Evolutionary conservation across 2,329 filamentous ascomycete genomes (phyloP).

Genomic region (Aspergillus sp.): DNA sequence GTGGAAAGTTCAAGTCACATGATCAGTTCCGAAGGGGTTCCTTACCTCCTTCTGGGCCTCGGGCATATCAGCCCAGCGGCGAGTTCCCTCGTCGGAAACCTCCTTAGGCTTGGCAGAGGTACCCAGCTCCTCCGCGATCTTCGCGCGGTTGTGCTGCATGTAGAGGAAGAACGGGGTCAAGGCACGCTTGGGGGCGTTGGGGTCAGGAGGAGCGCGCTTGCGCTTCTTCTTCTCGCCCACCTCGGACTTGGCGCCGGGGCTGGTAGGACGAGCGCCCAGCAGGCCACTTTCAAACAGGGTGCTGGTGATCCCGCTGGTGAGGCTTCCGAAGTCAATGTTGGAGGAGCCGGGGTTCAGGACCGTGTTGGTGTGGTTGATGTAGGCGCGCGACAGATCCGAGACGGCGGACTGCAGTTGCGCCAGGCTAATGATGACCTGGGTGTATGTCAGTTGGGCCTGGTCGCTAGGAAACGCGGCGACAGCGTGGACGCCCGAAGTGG

Average conservation of each 20-base stretch:
- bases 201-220: slow-evolving; percentile 83
- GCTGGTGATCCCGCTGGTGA: slow-evolving; percentile 39
- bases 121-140: slow-evolving; percentile 77
- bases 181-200: slow-evolving; percentile 91
- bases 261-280: slow-evolving; percentile 37
- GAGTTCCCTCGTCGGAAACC: slow-evolving; percentile 82
- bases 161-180: slow-evolving; percentile 94
- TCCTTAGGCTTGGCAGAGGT: slow-evolving; percentile 77
- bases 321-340: slow-evolving; percentile 53
- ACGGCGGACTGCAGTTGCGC: slow-evolving; percentile 77
- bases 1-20: no score
- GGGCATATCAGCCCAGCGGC: slow-evolving; percentile 78
- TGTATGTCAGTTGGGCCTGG: slow-evolving; percentile 25
- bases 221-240: slow-evolving; percentile 78
- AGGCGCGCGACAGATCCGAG: slow-evolving; percentile 76
- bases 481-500: slow-evolving; percentile 8
- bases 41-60: slow-evolving; percentile 68
- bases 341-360: slow-evolving; percentile 65
- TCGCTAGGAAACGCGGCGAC: background rate
- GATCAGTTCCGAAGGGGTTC: slow-evolving; percentile 5
- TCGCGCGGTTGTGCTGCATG: slow-evolving; percentile 81
- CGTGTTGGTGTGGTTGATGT: slow-evolving; percentile 84
- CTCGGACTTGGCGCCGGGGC: slow-evolving; percentile 42
- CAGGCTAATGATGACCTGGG: slow-evolving; percentile 72
- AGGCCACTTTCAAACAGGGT: slow-evolving; percentile 47